Conservation (phyloP, 768 basidiomycete species). For the Amylocystis lapponica region DNA sequence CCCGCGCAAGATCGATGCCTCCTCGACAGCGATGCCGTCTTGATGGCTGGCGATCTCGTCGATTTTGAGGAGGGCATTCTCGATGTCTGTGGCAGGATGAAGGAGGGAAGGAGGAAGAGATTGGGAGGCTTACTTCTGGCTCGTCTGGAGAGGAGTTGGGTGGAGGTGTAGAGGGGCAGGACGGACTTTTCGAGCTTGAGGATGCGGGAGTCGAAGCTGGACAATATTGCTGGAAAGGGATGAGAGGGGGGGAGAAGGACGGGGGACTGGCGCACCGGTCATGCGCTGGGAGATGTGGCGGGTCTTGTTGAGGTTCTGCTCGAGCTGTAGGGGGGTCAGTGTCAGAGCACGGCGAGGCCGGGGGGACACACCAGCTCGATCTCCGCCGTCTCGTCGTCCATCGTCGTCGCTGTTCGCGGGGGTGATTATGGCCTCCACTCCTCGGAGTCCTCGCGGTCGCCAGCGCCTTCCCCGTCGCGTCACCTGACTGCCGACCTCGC, state of each 20-base stretch:
- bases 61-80: constrained; percentile 70
- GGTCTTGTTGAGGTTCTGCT: constrained; percentile 85
- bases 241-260: background rate
- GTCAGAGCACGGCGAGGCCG: background rate
- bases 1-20: constrained; percentile 76
- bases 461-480: no score
- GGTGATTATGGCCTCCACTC: no score
- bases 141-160: constrained; percentile 68
- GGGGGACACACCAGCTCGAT: constrained; percentile 68
- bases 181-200: constrained; percentile 85
- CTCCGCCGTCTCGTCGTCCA: constrained; percentile 66
- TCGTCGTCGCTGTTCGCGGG: constrained; percentile 8
- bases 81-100: constrained; percentile 53
- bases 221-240: constrained; percentile 56
- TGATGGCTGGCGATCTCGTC: constrained; percentile 72
- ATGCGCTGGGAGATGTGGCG: constrained; percentile 80
- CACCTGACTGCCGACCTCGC: no score
- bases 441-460: no score
- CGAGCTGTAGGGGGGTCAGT: constrained; percentile 44
- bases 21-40: constrained; percentile 72
- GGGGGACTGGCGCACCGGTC: constrained; percentile 59
- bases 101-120: background rate
- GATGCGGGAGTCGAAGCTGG: constrained; percentile 77
- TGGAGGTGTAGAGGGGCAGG: constrained; percentile 72
- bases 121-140: constrained; percentile 54